Base-by-base conservation (phyloP, 2,329 filamentous ascomycete genomes). In the Rhynchosporium agropyri region DNA sequence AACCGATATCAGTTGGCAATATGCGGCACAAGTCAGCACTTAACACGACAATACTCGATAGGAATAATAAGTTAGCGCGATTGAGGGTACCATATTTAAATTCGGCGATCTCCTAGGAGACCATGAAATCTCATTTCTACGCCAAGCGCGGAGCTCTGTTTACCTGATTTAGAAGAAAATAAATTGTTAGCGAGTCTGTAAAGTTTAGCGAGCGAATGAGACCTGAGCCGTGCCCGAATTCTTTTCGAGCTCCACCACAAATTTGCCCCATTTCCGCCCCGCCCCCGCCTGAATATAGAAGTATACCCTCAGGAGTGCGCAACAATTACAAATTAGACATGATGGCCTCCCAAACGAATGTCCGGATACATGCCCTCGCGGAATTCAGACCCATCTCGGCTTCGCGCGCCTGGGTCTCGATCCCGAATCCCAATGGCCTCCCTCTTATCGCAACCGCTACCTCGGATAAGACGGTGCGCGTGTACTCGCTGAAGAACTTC, bases 381-480 rank as follows among this genome's bases (percentile, higher is more conserved):
- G 72, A 73, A n/a, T 74, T 74, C 60, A 73, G 71, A 55, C 72
- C 73, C 82, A 81, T 85, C 69, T 80, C 89, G 51, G 81, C 83
- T 72, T 82, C 87, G 69, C 91, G 95, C 70, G 89, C 92, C 71
- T 99, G 95, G 95, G 86, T 87, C 67, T 91, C 91, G 26, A 80
- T 88, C 63, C 91, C 93, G 1, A 95, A 99, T 74, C 92, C 94
- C 2, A 89, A 87, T 33, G 65, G 66, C 15, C 87, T 95, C 26
- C 94, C 95, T 3, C 84, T 98, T 64, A 81, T 97, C 71, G 95
- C 94, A 62, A 97, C 94, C 20, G 89, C 92, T 65, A 92, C 93
- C 77, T 87, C 90, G 63, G 88, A 90, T 75, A 96, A 95, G 74
- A 88, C 88, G 43, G 91, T 95, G 62, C 93, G 92, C 65, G 84